Evolutionary conservation across 129 eudicot species (phyloP), one percentile per base, ranked within the genome.

Genomic region (Smallanthus sonchifolius): DNA sequence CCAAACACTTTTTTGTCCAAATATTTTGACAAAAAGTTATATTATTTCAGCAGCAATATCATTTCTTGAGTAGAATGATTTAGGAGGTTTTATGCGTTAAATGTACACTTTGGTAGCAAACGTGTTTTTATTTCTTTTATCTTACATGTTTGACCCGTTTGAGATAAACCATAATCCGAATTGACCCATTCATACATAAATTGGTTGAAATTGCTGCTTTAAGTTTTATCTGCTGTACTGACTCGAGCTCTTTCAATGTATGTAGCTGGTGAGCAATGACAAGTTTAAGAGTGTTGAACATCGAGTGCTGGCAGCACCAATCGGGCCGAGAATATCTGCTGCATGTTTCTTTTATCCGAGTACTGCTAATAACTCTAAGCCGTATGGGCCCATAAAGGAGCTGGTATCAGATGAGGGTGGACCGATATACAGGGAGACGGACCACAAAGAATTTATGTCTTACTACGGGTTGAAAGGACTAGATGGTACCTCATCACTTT

Each of bases 251-350:
- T 65, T 55, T 10, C n/a, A 57, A 66, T 42, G 60, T 79, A 45
- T 65, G 83, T 43, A 86, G 89, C 78, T 87, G 19, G 82, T 87
- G 9, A 84, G 79, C 30, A 84, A 87, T 62, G 92, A 87, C 75
- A 74, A 69, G 73, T 84, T 84, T 69, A 84, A 62, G 76, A 84
- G 89, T 9, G 92, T 78, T 64, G 85, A 80, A 36, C 90, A 85
- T 45, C 59, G 90, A 68, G 94, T 85, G 44, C 48, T 86, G 47
- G 84, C 83, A 43, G 70, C 70, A 66, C 40, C 73, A 10, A 68
- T 62, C 2, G 90, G 93, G 65, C 87, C 90, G 0, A 80, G 93
- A 45, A 68, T 88, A 61, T 88, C 90, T 7, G 81, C 80, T 0
- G 90, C 88, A 1, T 79, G 87, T 59, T 88, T 88, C 82, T 83